A percentile compares a stretch with the other conserved stretches of the same genome.
Evolutionary conservation across 257 asterid genomes (phyloP).

Genomic region (Misopates orontium): DNA sequence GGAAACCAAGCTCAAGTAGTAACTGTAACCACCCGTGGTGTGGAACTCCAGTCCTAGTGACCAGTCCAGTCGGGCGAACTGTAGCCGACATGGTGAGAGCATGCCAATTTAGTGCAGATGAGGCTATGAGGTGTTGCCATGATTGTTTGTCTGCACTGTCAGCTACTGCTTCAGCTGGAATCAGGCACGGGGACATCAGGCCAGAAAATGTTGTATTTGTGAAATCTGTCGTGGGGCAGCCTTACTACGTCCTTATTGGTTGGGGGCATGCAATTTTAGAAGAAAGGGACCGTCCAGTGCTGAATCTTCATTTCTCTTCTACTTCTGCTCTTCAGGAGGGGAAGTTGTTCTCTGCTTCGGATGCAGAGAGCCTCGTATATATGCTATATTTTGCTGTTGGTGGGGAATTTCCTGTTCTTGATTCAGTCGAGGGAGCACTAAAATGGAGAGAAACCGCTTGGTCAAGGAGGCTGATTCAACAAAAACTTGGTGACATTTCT

Average conservation of each 20-base stretch:
- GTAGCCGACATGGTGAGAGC: conserved; percentile 73
- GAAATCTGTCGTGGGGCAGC: conserved; percentile 51
- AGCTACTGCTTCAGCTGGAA: conserved; percentile 65
- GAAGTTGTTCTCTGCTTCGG: conserved; percentile 89
- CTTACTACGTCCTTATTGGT: conserved; percentile 69
- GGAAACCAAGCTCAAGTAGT: conserved; percentile 55
- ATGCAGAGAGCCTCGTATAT: conserved; percentile 91
- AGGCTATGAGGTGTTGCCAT: conserved; percentile 89
- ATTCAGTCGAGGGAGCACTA: conserved; percentile 95
- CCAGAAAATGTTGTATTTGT: conserved; percentile 81
- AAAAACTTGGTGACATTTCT: conserved; percentile 89
- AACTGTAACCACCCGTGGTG: conserved; percentile 84
- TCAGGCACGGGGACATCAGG: conserved; percentile 91
- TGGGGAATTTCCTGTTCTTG: conserved; percentile 76
- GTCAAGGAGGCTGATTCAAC: conserved; percentile 96
- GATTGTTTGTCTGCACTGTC: conserved; percentile 91
- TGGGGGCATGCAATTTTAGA: conserved; percentile 99
- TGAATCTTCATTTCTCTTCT: conserved; percentile 91
- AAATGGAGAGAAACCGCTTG: conserved; percentile 95
- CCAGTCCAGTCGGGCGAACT: conserved; percentile 78
- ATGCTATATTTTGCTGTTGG: conserved; percentile 77
- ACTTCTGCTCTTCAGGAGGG: conserved; percentile 98
- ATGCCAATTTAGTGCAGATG: conserved; percentile 63
- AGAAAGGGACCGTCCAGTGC: conserved; percentile 88
- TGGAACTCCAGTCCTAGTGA: conserved; percentile 79